phyloP scores from a whole-genome alignment of 1,139 yeast species.

The Suhomyces wounanorum region DNA sequence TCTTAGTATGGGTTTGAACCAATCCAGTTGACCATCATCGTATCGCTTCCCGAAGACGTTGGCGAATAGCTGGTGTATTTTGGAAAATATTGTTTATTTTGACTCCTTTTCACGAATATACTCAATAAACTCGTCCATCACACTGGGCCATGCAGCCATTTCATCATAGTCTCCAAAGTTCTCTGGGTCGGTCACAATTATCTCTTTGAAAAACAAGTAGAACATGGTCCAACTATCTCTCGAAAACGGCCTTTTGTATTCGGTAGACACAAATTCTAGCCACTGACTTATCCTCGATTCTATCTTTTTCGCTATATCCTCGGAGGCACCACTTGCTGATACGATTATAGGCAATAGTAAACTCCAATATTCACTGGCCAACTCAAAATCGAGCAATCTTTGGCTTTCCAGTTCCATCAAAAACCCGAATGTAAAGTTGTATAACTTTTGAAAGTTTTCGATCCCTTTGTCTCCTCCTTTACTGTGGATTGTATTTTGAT shows the following conservation, averaged over 20 bases:
- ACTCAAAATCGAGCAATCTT: slow-evolving; percentile 59
- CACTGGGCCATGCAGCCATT: slow-evolving; percentile 88
- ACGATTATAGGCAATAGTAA: slow-evolving; percentile 49
- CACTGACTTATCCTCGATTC: slow-evolving; percentile 46
- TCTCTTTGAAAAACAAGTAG: slow-evolving; percentile 61
- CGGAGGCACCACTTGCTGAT: background rate
- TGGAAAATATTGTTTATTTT: background rate
- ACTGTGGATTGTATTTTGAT: slow-evolving; percentile 27
- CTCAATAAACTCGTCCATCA: slow-evolving; percentile 83
- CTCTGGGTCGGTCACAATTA: slow-evolving; percentile 49
- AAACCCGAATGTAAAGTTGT: slow-evolving; percentile 70
- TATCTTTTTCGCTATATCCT: slow-evolving; percentile 7
- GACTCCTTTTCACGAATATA: slow-evolving; percentile 40
- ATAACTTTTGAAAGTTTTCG: slow-evolving; percentile 55
- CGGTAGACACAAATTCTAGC: slow-evolving; percentile 48
- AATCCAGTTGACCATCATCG: too few species aligned
- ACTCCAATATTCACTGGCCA: slow-evolving; percentile 78
- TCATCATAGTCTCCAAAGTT: slow-evolving; percentile 63
- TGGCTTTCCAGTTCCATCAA: slow-evolving; percentile 60
- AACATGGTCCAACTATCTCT: slow-evolving; percentile 88
- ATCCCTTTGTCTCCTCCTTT: slow-evolving; percentile 9
- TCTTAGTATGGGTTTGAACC: too few species aligned
- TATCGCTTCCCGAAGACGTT: too few species aligned
- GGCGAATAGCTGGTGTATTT: too few species aligned
- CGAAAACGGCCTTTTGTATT: slow-evolving; percentile 51